phyloP scores from a whole-genome alignment of 495 filamentous ascomycete species.

The Aspergillus campestris region DNA sequence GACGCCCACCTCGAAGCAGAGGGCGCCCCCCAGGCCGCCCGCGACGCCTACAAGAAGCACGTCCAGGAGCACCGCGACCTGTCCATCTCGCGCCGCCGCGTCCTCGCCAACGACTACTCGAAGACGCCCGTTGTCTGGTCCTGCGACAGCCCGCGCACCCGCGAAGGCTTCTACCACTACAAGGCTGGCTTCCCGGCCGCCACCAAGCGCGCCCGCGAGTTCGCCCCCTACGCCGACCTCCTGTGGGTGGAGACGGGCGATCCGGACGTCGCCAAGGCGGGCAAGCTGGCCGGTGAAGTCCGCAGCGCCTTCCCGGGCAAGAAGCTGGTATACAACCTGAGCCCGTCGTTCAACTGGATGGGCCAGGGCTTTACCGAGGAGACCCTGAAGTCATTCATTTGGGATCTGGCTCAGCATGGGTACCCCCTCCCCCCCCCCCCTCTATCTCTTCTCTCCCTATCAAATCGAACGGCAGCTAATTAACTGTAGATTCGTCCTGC shows the following conservation, averaged over 20 bases:
- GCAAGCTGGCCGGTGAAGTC: slow-evolving; percentile 67
- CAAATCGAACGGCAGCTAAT: slow-evolving; percentile 2
- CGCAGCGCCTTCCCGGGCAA: slow-evolving; percentile 59
- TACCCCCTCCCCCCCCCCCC: slow-evolving; percentile 14
- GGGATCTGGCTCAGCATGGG: slow-evolving; percentile 90
- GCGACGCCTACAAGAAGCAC: slow-evolving; percentile 54
- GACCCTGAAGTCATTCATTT: slow-evolving; percentile 78
- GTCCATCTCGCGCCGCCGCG: slow-evolving; percentile 66
- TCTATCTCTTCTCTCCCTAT: not conserved
- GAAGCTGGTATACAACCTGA: slow-evolving; percentile 91
- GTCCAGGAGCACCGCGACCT: slow-evolving; percentile 58
- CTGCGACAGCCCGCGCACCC: slow-evolving; percentile 88
- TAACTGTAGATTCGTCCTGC: slow-evolving; percentile 67
- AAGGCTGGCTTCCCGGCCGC: slow-evolving; percentile 78
- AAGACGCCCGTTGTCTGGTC: slow-evolving; percentile 65
- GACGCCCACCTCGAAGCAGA: slow-evolving; percentile 60
- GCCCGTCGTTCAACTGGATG: slow-evolving; percentile 98
- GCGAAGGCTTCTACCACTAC: slow-evolving; percentile 97
- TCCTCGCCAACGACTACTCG: slow-evolving; percentile 56
- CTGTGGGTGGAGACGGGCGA: slow-evolving; percentile 96
- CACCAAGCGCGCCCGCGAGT: slow-evolving; percentile 85
- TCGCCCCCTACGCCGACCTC: slow-evolving; percentile 87
- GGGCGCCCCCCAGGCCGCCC: slow-evolving; percentile 49
- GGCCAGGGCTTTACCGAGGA: slow-evolving; percentile 78
- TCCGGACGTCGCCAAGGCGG: slow-evolving; percentile 69